These are phyloP conservation scores for Amphicarpaea edgeworthii DNA, from an alignment of 306 rosid species.

Conservation along the genomic window DNA sequence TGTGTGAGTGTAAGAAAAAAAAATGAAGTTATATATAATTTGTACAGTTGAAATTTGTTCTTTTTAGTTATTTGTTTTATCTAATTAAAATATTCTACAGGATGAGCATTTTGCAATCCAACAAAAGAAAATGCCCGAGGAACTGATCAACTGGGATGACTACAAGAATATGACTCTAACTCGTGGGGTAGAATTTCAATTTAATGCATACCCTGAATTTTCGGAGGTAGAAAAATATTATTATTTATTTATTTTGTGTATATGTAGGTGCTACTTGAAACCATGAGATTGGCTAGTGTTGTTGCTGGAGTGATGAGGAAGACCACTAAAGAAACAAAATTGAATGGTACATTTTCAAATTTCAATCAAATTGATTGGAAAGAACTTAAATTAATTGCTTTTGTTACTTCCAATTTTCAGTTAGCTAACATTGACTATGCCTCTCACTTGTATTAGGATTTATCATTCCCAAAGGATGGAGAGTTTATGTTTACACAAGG, in stretches of 20 bases:
- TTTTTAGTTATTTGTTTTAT: slow-evolving; percentile 7
- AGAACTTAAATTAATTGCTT: not conserved
- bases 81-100: slow-evolving; percentile 40
- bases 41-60: no score
- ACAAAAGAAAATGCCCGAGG: slow-evolving; percentile 57
- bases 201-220: not conserved
- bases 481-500: slow-evolving; percentile 73
- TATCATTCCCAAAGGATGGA: slow-evolving; percentile 84
- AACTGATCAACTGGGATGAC: slow-evolving; percentile 68
- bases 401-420: not conserved
- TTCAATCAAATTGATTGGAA: slow-evolving; percentile 9
- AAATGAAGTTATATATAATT: no score
- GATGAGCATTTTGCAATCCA: slow-evolving; percentile 75
- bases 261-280: slow-evolving; percentile 74
- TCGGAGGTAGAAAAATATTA: not conserved
- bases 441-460: slow-evolving; percentile 55
- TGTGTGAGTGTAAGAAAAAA: no score
- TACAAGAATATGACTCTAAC: slow-evolving; percentile 67
- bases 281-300: slow-evolving; percentile 75
- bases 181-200: slow-evolving; percentile 55
- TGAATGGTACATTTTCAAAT: slow-evolving; percentile 57
- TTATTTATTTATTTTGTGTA: not conserved
- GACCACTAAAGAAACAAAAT: slow-evolving; percentile 63
- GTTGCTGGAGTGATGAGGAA: slow-evolving; percentile 79
- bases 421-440: not conserved